Evolutionary conservation across 116 monocot species (phyloP), one percentile per base, ranked within the genome.

Genomic region (Trichopus zeylanicus): DNA sequence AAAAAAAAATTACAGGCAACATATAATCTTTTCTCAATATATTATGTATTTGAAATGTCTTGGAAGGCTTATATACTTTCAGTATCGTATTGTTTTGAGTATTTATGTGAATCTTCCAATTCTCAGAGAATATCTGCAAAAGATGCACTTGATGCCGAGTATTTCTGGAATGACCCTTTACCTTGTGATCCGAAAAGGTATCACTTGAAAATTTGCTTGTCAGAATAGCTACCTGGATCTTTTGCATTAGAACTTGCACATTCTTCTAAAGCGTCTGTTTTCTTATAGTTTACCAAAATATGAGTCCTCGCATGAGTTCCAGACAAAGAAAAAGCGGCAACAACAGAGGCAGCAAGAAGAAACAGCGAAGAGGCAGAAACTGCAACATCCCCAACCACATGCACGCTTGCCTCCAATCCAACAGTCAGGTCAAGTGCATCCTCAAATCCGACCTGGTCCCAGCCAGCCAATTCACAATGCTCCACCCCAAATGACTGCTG

Each of bases 151-250:
- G 97, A 98, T 71, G 97, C 97, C 8, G 91, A 98, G 55, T 98
- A 98, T 47, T 98, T 98, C 57, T 98, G 97, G 91, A 82, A 71
- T 15, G 97, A 98, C 56, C 97, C 97, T 0, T 65, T 91, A 47
- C 97, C 97, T 56, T 98, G 97, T 35, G 97, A 98, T 64, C 97
- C 97, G 15, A 91, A 87, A 80, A 98, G 97, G 97, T 88, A 23
- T 29, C 3, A 33, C 19, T 30, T 31, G n/a, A 7, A 20, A 23
- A 23, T 59, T 16, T 59, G 0, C 4, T 10, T 33, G 38, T 59
- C 22, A 7, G 8, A 39, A 59, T n/a, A 24, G 24, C 3, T 19
- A 12, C 6, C 32, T 19, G 19, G 13, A 56, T 31, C 32, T 6
- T 22, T 55, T 55, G 7, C 7, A 6, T 23, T 19, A 42, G 12